Evolutionary conservation across 495 filamentous ascomycete species (phyloP).

Genomic region (Lasiosphaeriaceae sp.): DNA sequence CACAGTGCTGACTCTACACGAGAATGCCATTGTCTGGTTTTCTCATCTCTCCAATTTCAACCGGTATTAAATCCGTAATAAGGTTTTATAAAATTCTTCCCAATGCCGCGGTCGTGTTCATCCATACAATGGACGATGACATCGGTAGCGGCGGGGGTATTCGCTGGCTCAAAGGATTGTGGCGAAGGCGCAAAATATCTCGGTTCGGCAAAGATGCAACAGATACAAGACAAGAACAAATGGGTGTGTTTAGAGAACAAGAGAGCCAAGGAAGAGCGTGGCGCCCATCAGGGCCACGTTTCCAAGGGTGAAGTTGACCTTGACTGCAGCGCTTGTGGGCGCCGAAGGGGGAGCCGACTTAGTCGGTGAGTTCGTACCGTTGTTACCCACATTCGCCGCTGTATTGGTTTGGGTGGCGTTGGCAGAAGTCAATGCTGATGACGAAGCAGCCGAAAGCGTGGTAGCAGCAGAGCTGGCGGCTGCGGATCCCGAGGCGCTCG

Average conservation of each 20-base stretch:
- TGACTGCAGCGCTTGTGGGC: conserved; percentile 21
- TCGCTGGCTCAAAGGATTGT: conserved; percentile 17
- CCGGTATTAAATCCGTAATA: no score
- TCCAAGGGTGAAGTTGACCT: conserved; percentile 14
- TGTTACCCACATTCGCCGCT: conserved; percentile 6
- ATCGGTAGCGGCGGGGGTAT: no score
- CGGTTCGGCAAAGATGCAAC: conserved; percentile 5
- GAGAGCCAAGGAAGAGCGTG: conserved; percentile 23
- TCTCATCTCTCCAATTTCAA: no score
- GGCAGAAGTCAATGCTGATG: neutral
- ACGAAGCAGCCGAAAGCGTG: neutral
- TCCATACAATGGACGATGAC: no score
- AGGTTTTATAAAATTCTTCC: no score
- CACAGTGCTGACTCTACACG: no score
- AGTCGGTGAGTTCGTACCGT: conserved; percentile 10
- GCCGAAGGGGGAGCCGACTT: conserved; percentile 3
- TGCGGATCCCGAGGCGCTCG: conserved; percentile 10
- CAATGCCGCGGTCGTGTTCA: no score
- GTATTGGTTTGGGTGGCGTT: conserved; percentile 6
- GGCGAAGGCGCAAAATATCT: conserved; percentile 22
- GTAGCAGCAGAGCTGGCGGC: conserved; percentile 1
- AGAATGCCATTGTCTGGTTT: no score
- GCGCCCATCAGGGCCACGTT: conserved; percentile 21
- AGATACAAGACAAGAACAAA: neutral
- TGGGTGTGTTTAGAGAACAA: conserved; percentile 24